Conservation (phyloP, 352 stramenopile species). For the Globisporangium megalacanthum region DNA sequence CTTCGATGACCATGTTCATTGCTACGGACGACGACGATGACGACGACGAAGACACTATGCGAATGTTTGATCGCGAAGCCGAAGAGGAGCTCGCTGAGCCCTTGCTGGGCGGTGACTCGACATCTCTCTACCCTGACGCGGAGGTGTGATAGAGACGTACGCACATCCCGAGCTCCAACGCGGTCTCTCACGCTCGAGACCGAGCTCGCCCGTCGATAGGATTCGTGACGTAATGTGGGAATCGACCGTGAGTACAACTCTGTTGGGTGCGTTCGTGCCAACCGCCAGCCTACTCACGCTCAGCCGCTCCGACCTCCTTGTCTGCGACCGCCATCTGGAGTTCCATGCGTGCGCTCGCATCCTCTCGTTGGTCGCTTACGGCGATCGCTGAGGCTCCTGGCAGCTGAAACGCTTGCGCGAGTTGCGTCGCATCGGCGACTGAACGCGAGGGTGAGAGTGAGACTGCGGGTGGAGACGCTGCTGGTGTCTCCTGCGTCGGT, state of each 20-base stretch:
- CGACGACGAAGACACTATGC: conserved; percentile 5
- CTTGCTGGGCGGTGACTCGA: conserved; percentile 23
- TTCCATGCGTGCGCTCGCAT: conserved; percentile 8
- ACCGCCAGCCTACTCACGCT: not conserved
- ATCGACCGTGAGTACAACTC: too few species aligned
- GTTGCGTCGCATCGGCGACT: conserved; percentile 5
- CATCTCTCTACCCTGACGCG: conserved; percentile 21
- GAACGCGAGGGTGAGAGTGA: not conserved
- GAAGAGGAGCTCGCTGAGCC: conserved; percentile 39
- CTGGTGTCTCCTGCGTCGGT: not conserved
- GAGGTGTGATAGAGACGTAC: conserved; percentile 5
- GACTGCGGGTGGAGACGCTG: too few species aligned
- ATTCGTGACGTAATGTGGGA: too few species aligned
- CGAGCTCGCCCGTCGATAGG: too few species aligned
- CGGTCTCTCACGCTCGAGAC: too few species aligned
- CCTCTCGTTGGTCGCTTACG: not conserved
- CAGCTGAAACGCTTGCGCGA: conserved; percentile 3
- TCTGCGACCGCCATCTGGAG: conserved; percentile 8
- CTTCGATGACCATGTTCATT: conserved; percentile 43
- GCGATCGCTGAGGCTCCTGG: not conserved
- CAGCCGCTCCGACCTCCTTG: not conserved
- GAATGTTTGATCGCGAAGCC: conserved; percentile 20
- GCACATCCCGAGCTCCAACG: too few species aligned
- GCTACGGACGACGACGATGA: conserved; percentile 46
- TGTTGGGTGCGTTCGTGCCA: too few species aligned